These are phyloP conservation scores for Coemansia sp. DNA, from an alignment of 192 early-diverging fungal species.

Conservation along the genomic window DNA sequence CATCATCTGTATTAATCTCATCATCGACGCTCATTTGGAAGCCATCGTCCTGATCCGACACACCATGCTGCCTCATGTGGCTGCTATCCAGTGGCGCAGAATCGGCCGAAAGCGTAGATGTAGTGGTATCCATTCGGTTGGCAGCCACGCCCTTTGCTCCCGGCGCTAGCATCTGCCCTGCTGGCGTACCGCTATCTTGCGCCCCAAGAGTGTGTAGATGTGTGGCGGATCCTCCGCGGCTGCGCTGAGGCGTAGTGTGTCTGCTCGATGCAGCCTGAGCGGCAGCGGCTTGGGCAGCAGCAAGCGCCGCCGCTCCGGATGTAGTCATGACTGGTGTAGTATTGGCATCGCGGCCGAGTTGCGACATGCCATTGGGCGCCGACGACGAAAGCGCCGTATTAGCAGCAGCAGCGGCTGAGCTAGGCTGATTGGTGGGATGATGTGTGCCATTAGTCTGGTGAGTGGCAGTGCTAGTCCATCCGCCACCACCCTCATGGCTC, in stretches of 20 bases:
- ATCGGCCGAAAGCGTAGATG: neutral
- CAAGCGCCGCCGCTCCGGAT: conserved; percentile 49
- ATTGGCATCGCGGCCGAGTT: conserved; percentile 1
- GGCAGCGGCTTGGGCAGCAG: conserved; percentile 48
- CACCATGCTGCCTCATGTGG: neutral
- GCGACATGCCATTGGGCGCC: neutral
- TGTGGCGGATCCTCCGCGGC: conserved; percentile 39
- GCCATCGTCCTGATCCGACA: conserved; percentile 1
- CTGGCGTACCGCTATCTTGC: neutral
- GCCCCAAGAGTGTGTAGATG: conserved; percentile 14
- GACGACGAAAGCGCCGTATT: neutral
- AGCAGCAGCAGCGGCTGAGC: neutral
- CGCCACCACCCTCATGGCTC: conserved; percentile 17
- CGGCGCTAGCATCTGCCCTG: neutral
- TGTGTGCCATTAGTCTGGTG: conserved; percentile 5
- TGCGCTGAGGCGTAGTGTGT: conserved; percentile 50
- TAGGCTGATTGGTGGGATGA: neutral
- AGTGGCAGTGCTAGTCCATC: neutral
- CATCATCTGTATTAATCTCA: conserved; percentile 15
- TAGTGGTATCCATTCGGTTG: conserved; percentile 25
- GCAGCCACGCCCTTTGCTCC: conserved; percentile 1
- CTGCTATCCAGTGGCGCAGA: neutral
- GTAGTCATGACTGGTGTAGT: conserved; percentile 53
- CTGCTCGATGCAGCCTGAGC: conserved; percentile 33
- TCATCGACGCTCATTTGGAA: conserved; percentile 39